Evolutionary conservation across 2,329 filamentous ascomycete genomes (phyloP).

Genomic region (Thielaviopsis musarum): DNA sequence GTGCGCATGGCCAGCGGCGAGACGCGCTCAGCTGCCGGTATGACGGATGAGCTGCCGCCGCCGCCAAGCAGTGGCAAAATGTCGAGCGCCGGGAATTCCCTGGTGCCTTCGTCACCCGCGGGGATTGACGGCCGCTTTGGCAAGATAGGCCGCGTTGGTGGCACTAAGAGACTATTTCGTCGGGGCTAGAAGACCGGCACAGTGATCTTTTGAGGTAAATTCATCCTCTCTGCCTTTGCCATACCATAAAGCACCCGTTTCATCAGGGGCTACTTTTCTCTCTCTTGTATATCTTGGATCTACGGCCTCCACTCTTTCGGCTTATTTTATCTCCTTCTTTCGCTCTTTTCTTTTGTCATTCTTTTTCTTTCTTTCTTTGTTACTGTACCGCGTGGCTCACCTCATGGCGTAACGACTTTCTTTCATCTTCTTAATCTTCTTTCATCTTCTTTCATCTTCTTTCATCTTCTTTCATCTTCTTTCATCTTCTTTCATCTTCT

Average conservation of each 20-base stretch:
- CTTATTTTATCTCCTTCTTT: not conserved
- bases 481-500: too few species aligned
- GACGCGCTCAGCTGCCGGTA: constrained; percentile 27
- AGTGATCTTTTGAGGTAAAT: not conserved
- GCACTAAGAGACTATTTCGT: constrained; percentile 55
- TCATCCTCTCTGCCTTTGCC: not conserved
- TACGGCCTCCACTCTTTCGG: not conserved
- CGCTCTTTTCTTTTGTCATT: not conserved
- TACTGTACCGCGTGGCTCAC: too few species aligned
- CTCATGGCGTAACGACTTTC: too few species aligned
- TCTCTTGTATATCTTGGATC: not conserved
- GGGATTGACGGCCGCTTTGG: constrained; percentile 32
- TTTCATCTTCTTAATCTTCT: too few species aligned
- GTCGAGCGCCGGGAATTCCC: not conserved
- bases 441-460: too few species aligned
- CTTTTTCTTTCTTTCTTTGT: not conserved
- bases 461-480: too few species aligned
- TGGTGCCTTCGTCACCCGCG: not conserved
- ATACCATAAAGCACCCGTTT: not conserved
- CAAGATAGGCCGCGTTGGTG: constrained; percentile 54
- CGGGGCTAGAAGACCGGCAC: constrained; percentile 18
- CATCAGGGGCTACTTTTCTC: not conserved
- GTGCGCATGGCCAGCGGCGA: constrained; percentile 54
- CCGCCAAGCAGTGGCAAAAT: constrained; percentile 4
- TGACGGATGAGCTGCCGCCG: too few species aligned